Evolutionary conservation across 2,329 filamentous ascomycete genomes (phyloP), one percentile per base, ranked within the genome.

Genomic region (Fusarium robinianum): DNA sequence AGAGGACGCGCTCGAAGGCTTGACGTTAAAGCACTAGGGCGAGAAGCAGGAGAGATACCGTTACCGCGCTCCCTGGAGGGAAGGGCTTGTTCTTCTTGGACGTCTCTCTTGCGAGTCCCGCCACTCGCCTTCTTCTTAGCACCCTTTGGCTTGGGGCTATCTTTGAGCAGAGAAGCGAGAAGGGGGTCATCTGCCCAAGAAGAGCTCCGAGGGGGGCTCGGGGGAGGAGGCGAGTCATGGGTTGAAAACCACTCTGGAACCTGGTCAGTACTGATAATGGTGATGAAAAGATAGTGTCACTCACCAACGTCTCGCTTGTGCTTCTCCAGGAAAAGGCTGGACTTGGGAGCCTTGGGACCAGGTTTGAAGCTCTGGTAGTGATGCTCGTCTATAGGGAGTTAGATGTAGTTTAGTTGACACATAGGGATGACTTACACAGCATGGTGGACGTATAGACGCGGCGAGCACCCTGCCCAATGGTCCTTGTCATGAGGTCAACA

Each of bases 281-380:
- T 11, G 5, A 3, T 3, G 7, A 4, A 11, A 21, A 2, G 10
- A 6, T 6, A 8, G 2, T n/a, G 6, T 4, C 7, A 49, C 61
- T 37, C 32, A 66, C 62, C 53, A 3, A 56, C 34, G 11, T 63
- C 42, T 11, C 42, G 33, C 16, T 59, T 56, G 41, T 73, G 66
- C 41, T 68, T 64, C 3, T 51, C 38, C 7, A 74, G 62, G 38
- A 67, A 72, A 10, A 41, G 19, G 3, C 41, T 48, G 1, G 69
- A 71, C 18, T 67, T 64, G 6, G 71, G 70, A 1, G 72, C 74
- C 15, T 55, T 55, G 17, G 65, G 61, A 3, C 66, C 53, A 8
- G 62, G 66, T n/a, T 67, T 66, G 16, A 70, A 57, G 46, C 74
- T 74, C 47, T 73, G 70, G 44, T 72, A 75, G 41, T 68, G 73